Evolutionary conservation across 2,329 filamentous ascomycete genomes (phyloP), one percentile per base, ranked within the genome.

Genomic region (Microdochium nivale): DNA sequence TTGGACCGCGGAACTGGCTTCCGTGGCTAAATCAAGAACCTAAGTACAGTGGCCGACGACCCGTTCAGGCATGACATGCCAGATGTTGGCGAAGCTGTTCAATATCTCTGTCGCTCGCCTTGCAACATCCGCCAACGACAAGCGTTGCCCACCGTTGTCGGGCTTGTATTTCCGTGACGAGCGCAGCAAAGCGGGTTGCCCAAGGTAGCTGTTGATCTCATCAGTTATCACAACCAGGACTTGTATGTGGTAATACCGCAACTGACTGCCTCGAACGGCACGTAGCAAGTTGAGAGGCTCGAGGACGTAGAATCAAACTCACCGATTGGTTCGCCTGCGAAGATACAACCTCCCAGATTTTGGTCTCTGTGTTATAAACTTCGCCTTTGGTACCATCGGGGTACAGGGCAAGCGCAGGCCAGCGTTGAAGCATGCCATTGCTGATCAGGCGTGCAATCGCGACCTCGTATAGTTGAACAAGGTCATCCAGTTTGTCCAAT

Each of bases 341-440:
- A n/a, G 64, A 59, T 0, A 69, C 70, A 1, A 69, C 52, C 56
- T 76, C 77, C 84, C 84, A 88, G 50, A 67, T 69, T 59, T 85
- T 78, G 7, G 80, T 83, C 0, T 65, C 67, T 1, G 83, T 84
- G 62, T 87, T 80, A 65, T 87, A 87, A 1, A 83, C 74, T 65
- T 86, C 80, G 0, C 81, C 82, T 47, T 81, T 83, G 1, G 84
- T 86, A 0, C 84, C 84, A 62, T 88, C 84, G 0, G 84, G 84
- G 62, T 87, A 87, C 19, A 87, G 58, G 3, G 87, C 77, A 50
- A 87, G 64, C 21, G 70, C 72, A 1, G 82, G 82, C 69, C 72
- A 75, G 5, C 62, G 59, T 0, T 54, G 21, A 1, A 73, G 50
- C 14, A 65, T 58, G 0, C 69, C 67, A 3, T 63, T 56, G 3